Evolutionary conservation across 2,329 filamentous ascomycete genomes (phyloP).

Genomic region (Colletotrichum lentis): DNA sequence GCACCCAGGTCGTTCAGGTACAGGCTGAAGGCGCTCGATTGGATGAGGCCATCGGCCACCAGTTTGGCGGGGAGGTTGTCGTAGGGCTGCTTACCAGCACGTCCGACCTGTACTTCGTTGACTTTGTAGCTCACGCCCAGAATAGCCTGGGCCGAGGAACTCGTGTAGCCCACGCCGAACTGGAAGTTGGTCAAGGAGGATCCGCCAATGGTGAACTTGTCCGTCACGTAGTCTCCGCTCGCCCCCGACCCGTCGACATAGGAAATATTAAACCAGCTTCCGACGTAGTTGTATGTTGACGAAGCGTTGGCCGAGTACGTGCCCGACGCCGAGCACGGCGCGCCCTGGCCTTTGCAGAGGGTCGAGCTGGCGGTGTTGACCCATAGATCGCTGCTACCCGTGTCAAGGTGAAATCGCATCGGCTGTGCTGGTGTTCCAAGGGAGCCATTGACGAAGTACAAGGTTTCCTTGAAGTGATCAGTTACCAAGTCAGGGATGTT

Average conservation of each 20-base stretch:
- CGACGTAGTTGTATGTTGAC: slow-evolving; percentile 77
- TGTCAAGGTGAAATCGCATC: slow-evolving; percentile 69
- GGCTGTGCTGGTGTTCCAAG: slow-evolving; percentile 68
- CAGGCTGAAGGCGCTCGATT: slow-evolving; percentile 74
- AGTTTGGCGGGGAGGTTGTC: slow-evolving; percentile 74
- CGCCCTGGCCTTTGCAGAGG: slow-evolving; percentile 60
- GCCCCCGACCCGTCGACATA: slow-evolving; percentile 86
- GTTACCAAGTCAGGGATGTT: slow-evolving; percentile 11
- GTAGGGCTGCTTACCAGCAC: slow-evolving; percentile 64
- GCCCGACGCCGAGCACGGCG: slow-evolving; percentile 68
- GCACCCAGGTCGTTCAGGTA: slow-evolving; percentile 78
- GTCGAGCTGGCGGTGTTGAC: slow-evolving; percentile 71
- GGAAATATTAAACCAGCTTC: slow-evolving; percentile 82
- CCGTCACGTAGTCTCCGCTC: slow-evolving; percentile 79
- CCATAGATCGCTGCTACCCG: slow-evolving; percentile 75
- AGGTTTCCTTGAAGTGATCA: slow-evolving; percentile 57
- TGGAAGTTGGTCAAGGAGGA: slow-evolving; percentile 66
- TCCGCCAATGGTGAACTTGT: slow-evolving; percentile 70
- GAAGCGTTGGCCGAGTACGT: slow-evolving; percentile 76
- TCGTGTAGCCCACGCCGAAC: slow-evolving; percentile 76
- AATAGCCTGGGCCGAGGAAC: slow-evolving; percentile 72
- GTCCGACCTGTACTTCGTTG: slow-evolving; percentile 79
- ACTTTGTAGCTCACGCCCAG: slow-evolving; percentile 82
- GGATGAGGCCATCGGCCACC: slow-evolving; percentile 66
- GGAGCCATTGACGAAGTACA: slow-evolving; percentile 71